Evolutionary conservation across 768 basidiomycete species (phyloP), one percentile per base, ranked within the genome.

Genomic region (Tulasnella sp.): DNA sequence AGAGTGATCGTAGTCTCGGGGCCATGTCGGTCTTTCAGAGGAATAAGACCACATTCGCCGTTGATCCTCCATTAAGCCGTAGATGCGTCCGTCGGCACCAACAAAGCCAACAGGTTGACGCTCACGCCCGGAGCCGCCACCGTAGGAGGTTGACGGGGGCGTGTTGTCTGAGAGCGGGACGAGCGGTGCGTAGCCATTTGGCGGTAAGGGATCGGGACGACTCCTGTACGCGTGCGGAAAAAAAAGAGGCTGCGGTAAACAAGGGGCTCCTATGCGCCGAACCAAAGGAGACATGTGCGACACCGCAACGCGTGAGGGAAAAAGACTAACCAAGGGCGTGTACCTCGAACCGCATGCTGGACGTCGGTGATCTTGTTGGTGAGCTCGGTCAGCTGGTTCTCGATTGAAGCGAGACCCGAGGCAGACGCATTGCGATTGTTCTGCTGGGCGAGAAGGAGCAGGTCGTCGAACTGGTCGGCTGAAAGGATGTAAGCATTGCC

Each of bases 51-150:
- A 76, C 75, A 76, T 61, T 76, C 75, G 75, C 35, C 75, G 75
- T 76, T 76, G 75, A 61, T 76, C 75, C 75, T 76, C 75, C 75
- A 76, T 76, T 76, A 76, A 57, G 75, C 75, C 75, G 75, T 76
- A 76, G 75, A 76, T 61, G 75, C 75, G 75, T 20, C 75, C 75
- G 29, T 76, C 75, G 18, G 75, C 75, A 35, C 51, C 75, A n/a
- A 76, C 61, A 40, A 76, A 40, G 9, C 75, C 75, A n/a, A 57
- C 48, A 32, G 75, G 74, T 51, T 46, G 75, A 39, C 44, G 44
- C 44, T 74, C 71, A 40, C 71, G 71, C 29, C 32, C 37, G 61
- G 61, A 32, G 35, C 61, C 61, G 61, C 61, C 61, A 16, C 13
- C 13, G 57, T 76, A 76, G 11, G 75, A 76, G 16, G 75, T 61